Percentiles rank a stretch among this genome's conserved stretches.
Conservation (phyloP, 2,329 filamentous ascomycete genomes). For the Exophiala dermatitidis region DNA sequence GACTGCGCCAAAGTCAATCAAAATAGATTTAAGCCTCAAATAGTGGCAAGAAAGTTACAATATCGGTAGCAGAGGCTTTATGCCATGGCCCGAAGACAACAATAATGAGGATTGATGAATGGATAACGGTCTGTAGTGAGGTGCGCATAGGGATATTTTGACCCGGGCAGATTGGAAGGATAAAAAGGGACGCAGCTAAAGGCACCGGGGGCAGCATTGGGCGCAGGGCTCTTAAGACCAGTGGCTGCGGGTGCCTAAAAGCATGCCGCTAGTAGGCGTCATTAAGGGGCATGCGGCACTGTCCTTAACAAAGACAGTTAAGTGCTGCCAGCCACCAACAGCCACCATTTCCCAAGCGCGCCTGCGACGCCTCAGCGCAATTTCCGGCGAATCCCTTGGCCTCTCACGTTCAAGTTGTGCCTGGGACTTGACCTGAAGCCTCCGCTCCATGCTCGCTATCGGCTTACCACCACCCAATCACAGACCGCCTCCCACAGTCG, state of each 20-base stretch:
- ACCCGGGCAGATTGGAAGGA: not conserved
- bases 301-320: not conserved
- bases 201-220: not conserved
- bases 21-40: slow-evolving; percentile 5
- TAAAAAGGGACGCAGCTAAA: not conserved
- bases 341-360: slow-evolving; percentile 1
- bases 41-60: not conserved
- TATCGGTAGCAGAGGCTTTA: no score
- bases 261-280: not conserved
- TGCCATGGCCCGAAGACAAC: no score
- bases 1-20: not conserved
- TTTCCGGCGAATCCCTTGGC: slow-evolving; percentile 8
- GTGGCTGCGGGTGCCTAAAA: not conserved
- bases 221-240: not conserved
- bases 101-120: not conserved
- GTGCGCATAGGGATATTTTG: not conserved
- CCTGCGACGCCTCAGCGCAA: slow-evolving; percentile 7
- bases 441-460: not conserved
- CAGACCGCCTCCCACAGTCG: no score
- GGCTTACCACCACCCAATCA: not conserved
- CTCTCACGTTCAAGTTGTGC: not conserved
- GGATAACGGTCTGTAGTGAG: not conserved
- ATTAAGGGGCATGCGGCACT: not conserved
- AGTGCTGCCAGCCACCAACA: not conserved
- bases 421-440: not conserved